Conservation (phyloP, 2,329 filamentous ascomycete species). For the Pseudogymnoascus sp. region DNA sequence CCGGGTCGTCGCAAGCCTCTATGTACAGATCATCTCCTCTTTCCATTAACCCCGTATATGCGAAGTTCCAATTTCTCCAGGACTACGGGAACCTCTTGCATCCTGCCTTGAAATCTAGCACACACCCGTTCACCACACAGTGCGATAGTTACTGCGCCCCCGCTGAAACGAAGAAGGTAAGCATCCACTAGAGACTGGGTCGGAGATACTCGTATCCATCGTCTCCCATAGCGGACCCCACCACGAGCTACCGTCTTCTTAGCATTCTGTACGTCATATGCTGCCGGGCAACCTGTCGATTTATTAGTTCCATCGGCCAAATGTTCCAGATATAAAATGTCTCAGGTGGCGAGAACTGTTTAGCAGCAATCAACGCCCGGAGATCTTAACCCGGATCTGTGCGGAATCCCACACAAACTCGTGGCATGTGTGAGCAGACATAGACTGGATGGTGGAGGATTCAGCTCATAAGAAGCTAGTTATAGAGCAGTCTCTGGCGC, state of each 20-base stretch:
- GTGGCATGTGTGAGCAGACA: constrained; percentile 1
- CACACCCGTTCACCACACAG: neutral
- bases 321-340: constrained; percentile 9
- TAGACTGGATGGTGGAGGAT: neutral
- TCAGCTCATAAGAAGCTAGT: neutral
- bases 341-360: constrained; percentile 7
- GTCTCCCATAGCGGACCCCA: neutral
- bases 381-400: constrained; percentile 1
- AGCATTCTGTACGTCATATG: neutral
- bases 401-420: constrained; percentile 5
- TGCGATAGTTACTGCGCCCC: neutral
- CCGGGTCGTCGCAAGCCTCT: neutral
- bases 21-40: neutral
- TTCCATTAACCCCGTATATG: neutral
- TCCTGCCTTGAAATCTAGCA: neutral
- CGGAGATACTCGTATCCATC: constrained; percentile 6
- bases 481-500: constrained; percentile 8
- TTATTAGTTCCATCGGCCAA: constrained; percentile 10
- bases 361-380: neutral
- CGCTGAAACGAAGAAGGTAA: constrained; percentile 7
- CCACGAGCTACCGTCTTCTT: neutral
- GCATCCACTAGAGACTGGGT: constrained; percentile 9
- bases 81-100: neutral
- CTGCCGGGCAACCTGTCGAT: neutral
- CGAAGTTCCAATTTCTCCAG: neutral